phyloP scores from a whole-genome alignment of 148 eudicot genomes.

The Vaccinium corymbosum region DNA sequence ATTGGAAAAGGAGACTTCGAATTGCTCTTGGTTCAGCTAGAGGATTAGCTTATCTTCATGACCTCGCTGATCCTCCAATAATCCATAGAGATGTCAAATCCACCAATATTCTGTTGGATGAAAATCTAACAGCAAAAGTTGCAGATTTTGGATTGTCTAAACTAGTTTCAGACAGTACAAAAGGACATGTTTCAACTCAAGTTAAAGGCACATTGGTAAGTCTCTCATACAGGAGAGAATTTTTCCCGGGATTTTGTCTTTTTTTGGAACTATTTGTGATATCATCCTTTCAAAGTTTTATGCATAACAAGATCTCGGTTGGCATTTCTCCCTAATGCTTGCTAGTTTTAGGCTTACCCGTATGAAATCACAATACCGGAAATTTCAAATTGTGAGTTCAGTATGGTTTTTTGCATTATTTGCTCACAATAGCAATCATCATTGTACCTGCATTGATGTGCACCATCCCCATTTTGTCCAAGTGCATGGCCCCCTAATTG shows the following conservation, averaged over 20 bases:
- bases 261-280: background rate
- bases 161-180: conserved; percentile 60
- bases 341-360: background rate
- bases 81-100: conserved; percentile 94
- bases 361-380: background rate
- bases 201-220: conserved; percentile 85
- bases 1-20: conserved; percentile 84
- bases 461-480: background rate
- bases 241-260: background rate
- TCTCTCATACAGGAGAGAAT: background rate
- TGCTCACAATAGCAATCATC: background rate
- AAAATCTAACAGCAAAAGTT: conserved; percentile 78
- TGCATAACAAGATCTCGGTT: background rate
- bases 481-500: background rate
- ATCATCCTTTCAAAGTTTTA: background rate
- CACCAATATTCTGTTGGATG: conserved; percentile 80
- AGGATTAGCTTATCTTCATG: conserved; percentile 89
- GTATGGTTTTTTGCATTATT: background rate
- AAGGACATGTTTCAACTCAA: conserved; percentile 90
- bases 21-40: conserved; percentile 89
- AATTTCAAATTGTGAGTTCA: background rate
- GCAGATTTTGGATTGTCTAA: conserved; percentile 93
- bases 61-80: conserved; percentile 87
- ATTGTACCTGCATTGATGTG: background rate
- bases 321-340: background rate